phyloP scores from a whole-genome alignment of 192 early-diverging fungal genomes.

The Podochytrium sp. region DNA sequence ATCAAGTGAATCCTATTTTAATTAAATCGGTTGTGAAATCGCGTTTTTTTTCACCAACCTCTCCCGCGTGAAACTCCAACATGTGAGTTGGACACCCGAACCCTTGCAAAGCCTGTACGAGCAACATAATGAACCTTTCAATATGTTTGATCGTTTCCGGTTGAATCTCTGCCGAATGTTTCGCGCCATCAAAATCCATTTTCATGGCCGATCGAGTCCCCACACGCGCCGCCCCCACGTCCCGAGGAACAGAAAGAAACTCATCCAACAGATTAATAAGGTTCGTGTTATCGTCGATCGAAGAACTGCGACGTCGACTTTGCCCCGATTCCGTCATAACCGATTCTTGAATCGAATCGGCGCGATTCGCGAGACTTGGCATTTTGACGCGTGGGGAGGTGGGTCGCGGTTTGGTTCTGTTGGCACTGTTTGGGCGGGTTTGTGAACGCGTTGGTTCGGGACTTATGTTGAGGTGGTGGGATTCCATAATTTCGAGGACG shows the following conservation, averaged over 20 bases:
- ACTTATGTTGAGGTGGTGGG: too few relatives aligned
- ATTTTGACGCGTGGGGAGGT: neutral
- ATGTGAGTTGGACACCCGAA: constrained; percentile 1
- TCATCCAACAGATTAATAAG: neutral
- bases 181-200: neutral
- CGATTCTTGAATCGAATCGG: too few relatives aligned
- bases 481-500: too few relatives aligned
- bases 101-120: neutral
- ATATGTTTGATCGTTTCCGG: neutral
- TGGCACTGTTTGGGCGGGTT: neutral
- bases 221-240: neutral
- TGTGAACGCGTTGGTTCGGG: too few relatives aligned
- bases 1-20: neutral
- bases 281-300: neutral
- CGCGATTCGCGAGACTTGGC: neutral
- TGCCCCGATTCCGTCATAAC: neutral
- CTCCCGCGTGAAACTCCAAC: constrained; percentile 8
- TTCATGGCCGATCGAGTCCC: neutral
- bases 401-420: neutral
- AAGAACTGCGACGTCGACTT: neutral
- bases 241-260: neutral
- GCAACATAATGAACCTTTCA: constrained; percentile 4
- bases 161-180: neutral
- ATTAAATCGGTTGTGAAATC: neutral
- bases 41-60: neutral